Evolutionary conservation across 2,329 filamentous ascomycete species (phyloP), one percentile per base, ranked within the genome.

Genomic region (Aureobasidium sp.): DNA sequence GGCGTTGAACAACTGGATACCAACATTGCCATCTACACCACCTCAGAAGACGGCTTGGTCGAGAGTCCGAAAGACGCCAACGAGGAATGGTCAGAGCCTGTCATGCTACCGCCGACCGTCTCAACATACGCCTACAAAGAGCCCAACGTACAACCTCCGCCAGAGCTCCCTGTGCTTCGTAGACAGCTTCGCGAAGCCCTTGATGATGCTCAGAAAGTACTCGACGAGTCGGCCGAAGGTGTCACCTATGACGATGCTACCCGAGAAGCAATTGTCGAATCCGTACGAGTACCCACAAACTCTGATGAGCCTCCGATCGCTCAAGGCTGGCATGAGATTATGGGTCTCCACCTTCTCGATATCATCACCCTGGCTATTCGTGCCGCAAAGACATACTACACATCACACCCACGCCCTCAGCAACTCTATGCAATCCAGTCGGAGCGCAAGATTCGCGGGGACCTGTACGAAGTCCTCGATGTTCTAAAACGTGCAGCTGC

Each of bases 321-420:
- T 22, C 84, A 85, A 66, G 87, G 85, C 9, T 96, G 89, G 86
- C 85, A 89, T 72, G 91, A 97, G 74, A 82, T 96, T 24, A 90
- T 96, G 73, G 94, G 93, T 19, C 85, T 97, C 79, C 90, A 95
- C 70, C 85, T 99, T 40, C 83, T 97, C 61, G 93, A 97, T 72
- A 86, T 96, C 59, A 88, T 94, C 71, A 99, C 94, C 0, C 81
- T 97, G 59, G 93, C 93, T n/a, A 97, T 99, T 67, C 85, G 91
- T 58, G 91, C 93, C 1, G 94, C 94, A 57, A 96, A 95, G 76
- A 87, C 95, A 69, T 99, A 97, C 77, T 97, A 99, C 75, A 97
- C 92, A 0, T 84, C 91, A 4, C 94, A 97, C 72, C 89, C 95
- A 70, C 82, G 92, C 59, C 91, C 92, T 1, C 88, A 94, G 67